phyloP scores from a whole-genome alignment of 2,329 filamentous ascomycete species.

The Elsinoe arachidis region DNA sequence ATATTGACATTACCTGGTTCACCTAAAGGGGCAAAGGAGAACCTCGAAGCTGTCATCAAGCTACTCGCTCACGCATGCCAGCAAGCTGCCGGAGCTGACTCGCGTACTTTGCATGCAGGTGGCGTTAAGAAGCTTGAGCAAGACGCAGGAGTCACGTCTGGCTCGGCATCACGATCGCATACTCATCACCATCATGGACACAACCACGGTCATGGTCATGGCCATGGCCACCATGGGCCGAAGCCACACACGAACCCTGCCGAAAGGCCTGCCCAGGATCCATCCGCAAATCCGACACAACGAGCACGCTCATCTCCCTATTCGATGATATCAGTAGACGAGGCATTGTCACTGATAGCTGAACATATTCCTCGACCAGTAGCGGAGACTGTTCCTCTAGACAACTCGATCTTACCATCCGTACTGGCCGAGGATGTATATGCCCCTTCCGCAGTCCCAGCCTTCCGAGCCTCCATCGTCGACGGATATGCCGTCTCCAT shows the following conservation, averaged over 20 bases:
- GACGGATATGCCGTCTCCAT: constrained; percentile 82
- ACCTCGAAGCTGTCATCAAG: constrained; percentile 78
- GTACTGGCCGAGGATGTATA: constrained; percentile 77
- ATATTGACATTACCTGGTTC: constrained; percentile 89
- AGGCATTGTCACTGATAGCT: constrained; percentile 66
- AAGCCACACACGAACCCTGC: constrained; percentile 64
- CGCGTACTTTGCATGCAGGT: constrained; percentile 67
- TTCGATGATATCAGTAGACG: constrained; percentile 78
- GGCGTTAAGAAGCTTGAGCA: constrained; percentile 76
- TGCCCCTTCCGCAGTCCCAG: constrained; percentile 76
- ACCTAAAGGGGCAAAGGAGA: constrained; percentile 90
- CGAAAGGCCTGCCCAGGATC: constrained; percentile 52
- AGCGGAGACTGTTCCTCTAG: constrained; percentile 51
- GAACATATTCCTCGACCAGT: constrained; percentile 60
- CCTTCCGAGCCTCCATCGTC: constrained; percentile 91
- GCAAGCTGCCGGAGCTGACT: constrained; percentile 77
- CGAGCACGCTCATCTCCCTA: constrained; percentile 82
- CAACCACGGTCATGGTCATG: constrained; percentile 37
- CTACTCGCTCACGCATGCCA: constrained; percentile 91
- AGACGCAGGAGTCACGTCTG: constrained; percentile 58
- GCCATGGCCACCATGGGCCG: constrained; percentile 48
- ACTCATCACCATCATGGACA: constrained; percentile 25
- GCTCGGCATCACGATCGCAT: constrained; percentile 39
- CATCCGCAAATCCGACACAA: constrained; percentile 51
- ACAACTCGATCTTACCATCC: constrained; percentile 59